These are phyloP conservation scores for Pisolithus orientalis DNA, from an alignment of 768 basidiomycete genomes.

Conservation along the genomic window DNA sequence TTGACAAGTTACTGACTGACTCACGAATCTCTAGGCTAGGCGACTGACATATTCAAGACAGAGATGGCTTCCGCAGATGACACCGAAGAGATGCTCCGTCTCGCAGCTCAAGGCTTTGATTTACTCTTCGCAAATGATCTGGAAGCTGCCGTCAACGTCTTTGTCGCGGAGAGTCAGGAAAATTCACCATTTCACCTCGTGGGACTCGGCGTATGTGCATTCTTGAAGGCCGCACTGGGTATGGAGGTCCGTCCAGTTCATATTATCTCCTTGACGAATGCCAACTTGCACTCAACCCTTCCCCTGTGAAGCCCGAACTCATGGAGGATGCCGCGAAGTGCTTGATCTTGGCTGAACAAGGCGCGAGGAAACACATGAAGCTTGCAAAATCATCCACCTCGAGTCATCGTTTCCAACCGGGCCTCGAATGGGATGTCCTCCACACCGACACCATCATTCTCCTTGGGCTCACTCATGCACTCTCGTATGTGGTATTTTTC, in stretches of 20 bases:
- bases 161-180: slow-evolving; percentile 23
- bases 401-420: slow-evolving; percentile 45
- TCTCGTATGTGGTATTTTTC: slow-evolving; percentile 41
- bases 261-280: background rate
- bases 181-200: slow-evolving; percentile 69
- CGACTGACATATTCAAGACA: no score
- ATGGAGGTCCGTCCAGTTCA: slow-evolving; percentile 52
- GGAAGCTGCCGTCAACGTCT: slow-evolving; percentile 42
- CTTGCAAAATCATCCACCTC: slow-evolving; percentile 27
- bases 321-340: slow-evolving; percentile 58
- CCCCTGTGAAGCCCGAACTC: slow-evolving; percentile 16
- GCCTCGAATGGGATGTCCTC: slow-evolving; percentile 72
- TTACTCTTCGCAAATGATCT: slow-evolving; percentile 65
- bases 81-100: slow-evolving; percentile 24
- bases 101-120: slow-evolving; percentile 54
- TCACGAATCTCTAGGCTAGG: no score
- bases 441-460: slow-evolving; percentile 69
- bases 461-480: slow-evolving; percentile 62
- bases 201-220: slow-evolving; percentile 65
- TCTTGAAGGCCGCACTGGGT: slow-evolving; percentile 74
- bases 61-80: slow-evolving; percentile 13
- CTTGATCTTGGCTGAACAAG: slow-evolving; percentile 47
- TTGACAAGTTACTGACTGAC: no score
- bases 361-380: slow-evolving; percentile 36
- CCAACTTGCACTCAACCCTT: background rate